Percentiles rank a stretch among this genome's conserved stretches.
These are phyloP conservation scores for Elsinoe fawcettii DNA, from an alignment of 2,329 filamentous ascomycete species.

Conservation along the genomic window DNA sequence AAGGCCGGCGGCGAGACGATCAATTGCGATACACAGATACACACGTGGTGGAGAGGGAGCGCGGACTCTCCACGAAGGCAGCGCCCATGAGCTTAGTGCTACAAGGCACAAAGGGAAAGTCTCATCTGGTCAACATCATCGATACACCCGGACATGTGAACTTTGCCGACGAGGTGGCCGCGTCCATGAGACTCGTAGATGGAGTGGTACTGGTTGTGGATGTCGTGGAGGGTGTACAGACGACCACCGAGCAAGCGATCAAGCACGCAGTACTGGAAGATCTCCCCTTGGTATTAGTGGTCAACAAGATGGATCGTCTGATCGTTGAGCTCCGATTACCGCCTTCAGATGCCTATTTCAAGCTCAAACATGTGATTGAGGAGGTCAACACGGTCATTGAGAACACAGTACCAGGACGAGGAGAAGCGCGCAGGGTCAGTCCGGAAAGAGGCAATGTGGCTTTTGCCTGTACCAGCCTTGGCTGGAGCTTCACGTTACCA, in stretches of 20 bases:
- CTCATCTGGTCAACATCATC: constrained; percentile 86
- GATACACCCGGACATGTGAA: constrained; percentile 98
- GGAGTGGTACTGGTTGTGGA: constrained; percentile 91
- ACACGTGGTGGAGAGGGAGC: constrained; percentile 78
- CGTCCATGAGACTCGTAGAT: constrained; percentile 77
- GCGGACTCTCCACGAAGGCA: constrained; percentile 85
- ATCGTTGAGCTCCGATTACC: constrained; percentile 92
- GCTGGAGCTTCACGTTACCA: constrained; percentile 90
- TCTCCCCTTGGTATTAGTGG: constrained; percentile 76
- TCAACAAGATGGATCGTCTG: constrained; percentile 96
- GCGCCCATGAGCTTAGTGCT: constrained; percentile 91
- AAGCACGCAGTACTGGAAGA: constrained; percentile 89
- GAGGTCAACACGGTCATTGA: constrained; percentile 96
- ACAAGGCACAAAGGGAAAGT: constrained; percentile 83
- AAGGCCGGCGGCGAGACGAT: constrained; percentile 74
- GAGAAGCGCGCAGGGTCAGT: constrained; percentile 72
- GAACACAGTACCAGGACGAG: constrained; percentile 71
- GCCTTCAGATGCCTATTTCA: constrained; percentile 95
- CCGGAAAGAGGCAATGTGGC: constrained; percentile 98
- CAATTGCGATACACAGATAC: constrained; percentile 93
- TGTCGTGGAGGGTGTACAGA: constrained; percentile 96
- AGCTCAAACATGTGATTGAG: constrained; percentile 96
- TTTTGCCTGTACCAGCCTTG: constrained; percentile 87
- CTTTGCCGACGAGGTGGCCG: constrained; percentile 94
- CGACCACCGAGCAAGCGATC: constrained; percentile 95